Percentiles rank a stretch among this genome's conserved stretches.
Evolutionary conservation across 2,329 filamentous ascomycete genomes (phyloP).

Genomic region (Fusarium subtropicale): DNA sequence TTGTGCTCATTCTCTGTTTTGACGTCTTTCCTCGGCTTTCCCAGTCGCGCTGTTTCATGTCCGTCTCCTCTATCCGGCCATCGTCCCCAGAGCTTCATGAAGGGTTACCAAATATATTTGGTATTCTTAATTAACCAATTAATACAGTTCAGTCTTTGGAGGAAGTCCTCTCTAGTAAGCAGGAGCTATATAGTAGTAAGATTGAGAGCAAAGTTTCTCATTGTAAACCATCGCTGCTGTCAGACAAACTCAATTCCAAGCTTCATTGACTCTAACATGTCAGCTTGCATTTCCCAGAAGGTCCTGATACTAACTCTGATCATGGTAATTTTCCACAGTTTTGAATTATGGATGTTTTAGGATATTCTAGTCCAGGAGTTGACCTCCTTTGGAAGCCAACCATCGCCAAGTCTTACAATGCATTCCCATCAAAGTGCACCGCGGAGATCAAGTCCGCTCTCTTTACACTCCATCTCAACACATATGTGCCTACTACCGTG

Average conservation of each 20-base stretch:
- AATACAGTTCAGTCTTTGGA: not conserved
- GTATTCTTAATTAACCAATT: not conserved
- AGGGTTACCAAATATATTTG: not conserved
- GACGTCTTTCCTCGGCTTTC: conserved; percentile 9
- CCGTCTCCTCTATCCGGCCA: conserved; percentile 2
- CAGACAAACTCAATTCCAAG: not conserved
- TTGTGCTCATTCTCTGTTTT: not conserved
- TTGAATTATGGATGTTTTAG: too few species aligned
- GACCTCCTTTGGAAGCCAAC: not conserved
- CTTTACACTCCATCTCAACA: conserved; percentile 12
- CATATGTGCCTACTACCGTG: not conserved
- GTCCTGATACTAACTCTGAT: not conserved
- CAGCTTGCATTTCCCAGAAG: not conserved
- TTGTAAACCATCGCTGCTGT: not conserved
- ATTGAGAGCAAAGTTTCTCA: not conserved
- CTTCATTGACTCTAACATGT: not conserved
- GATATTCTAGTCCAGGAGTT: not conserved
- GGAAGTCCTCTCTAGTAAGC: too few species aligned
- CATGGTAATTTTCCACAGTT: not conserved
- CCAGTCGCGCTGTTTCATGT: conserved; percentile 12
- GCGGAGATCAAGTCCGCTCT: conserved; percentile 44
- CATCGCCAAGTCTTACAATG: not conserved
- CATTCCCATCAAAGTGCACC: conserved; percentile 7
- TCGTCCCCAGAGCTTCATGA: conserved; percentile 5
- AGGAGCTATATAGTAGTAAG: not conserved